Evolutionary conservation across 129 eudicot genomes (phyloP).

Genomic region (Arctium minus): DNA sequence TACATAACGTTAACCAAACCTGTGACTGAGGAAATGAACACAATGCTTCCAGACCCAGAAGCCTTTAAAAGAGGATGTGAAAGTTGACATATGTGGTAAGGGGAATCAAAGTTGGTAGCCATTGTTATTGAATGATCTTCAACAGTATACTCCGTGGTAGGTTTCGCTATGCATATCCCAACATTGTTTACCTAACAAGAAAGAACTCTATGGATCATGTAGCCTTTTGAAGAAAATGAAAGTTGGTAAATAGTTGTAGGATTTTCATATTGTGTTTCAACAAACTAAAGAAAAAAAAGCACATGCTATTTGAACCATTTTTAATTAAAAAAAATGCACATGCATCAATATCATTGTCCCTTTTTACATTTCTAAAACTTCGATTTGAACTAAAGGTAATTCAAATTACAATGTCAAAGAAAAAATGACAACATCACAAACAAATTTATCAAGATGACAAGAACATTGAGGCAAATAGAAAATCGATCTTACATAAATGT

Average conservation of each 20-base stretch:
- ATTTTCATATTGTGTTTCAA: too few relatives aligned
- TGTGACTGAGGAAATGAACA: constrained; percentile 14
- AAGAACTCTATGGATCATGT: too few relatives aligned
- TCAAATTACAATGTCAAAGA: too few relatives aligned
- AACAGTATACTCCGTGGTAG: neutral
- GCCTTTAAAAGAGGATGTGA: constrained; percentile 6
- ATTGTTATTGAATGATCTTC: constrained; percentile 13
- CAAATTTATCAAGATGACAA: too few relatives aligned
- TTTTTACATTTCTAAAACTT: neutral
- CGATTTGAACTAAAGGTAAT: neutral
- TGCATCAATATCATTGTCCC: neutral
- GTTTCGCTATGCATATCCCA: neutral
- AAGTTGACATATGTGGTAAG: constrained; percentile 24
- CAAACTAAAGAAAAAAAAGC: neutral
- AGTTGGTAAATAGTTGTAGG: neutral
- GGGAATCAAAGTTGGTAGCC: constrained; percentile 19
- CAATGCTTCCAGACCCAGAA: constrained; percentile 9
- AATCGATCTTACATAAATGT: too few relatives aligned
- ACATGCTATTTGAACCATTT: neutral
- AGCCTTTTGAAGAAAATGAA: neutral
- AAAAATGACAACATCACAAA: too few relatives aligned
- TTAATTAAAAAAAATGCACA: neutral
- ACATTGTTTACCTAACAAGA: constrained; percentile 18
- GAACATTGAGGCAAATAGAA: too few relatives aligned
- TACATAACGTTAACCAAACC: neutral